Evolutionary conservation across 2,329 filamentous ascomycete species (phyloP), one percentile per base, ranked within the genome.

Genomic region (Colletotrichum australisinense): DNA sequence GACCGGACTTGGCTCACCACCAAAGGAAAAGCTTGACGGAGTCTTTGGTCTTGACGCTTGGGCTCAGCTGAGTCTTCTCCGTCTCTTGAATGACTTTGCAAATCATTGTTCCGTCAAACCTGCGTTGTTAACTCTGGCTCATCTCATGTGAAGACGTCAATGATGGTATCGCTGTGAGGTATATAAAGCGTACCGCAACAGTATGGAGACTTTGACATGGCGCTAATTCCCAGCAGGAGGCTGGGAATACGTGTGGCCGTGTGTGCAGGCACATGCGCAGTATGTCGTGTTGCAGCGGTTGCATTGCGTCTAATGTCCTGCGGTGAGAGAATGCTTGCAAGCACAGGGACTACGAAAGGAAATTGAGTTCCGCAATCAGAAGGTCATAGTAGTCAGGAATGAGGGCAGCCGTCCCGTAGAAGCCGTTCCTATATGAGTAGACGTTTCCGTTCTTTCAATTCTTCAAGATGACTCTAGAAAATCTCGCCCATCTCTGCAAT

Each of bases 11-110:
- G 62, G 22, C n/a, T 55, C 30, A 19, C 46, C 49, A 55, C 26
- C 16, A 14, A 52, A 52, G 62, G 49, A 35, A 64, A 64, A 55
- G 62, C 62, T 64, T 64, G 49, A 64, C 3, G 28, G 49, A 28
- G 49, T 12, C 42, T 16, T 32, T 16, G 22, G 8, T 19, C 5
- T 16, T 11, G n/a, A 32, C 32, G 32, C 32, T 49, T 7, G 42
- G 55, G 28, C 55, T 32, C 28, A 32, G n/a, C 16, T n/a, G 19
- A 26, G 55, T 57, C 55, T 32, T 57, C 7, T 16, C 26, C 12
- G 19, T 19, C 14, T n/a, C 7, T 32, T 16, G 7, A 9, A n/a
- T 28, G 6, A n/a, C 30, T 5, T 35, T 35, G 1, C 12, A 11
- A 5, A 6, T 38, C 4, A 0, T 22, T 9, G 12, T 22, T 35